Evolutionary conservation across 2,329 filamentous ascomycete species (phyloP).

Genomic region (Didymella sp.): DNA sequence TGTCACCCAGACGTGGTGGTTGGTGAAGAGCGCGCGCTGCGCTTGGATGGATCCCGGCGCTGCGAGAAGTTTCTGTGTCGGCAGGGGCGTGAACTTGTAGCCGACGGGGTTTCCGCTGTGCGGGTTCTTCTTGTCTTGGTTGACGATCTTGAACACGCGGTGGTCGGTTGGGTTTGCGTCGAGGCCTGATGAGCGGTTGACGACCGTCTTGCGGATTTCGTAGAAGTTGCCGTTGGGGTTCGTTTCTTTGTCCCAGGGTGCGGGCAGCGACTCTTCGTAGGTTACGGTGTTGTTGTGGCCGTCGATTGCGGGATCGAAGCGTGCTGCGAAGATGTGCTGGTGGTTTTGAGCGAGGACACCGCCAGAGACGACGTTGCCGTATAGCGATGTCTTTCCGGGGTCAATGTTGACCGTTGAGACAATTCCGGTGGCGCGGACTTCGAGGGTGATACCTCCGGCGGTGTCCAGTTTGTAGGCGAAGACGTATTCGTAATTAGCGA

Average conservation of each 20-base stretch:
- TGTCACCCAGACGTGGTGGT: slow-evolving; percentile 63
- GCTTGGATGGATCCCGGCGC: slow-evolving; percentile 54
- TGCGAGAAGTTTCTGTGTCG: slow-evolving; percentile 60
- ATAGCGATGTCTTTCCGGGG: slow-evolving; percentile 60
- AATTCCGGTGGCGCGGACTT: slow-evolving; percentile 71
- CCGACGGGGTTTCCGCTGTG: slow-evolving; percentile 55
- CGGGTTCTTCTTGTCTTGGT: slow-evolving; percentile 55
- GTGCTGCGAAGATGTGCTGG: slow-evolving; percentile 68
- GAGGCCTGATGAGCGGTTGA: slow-evolving; percentile 57
- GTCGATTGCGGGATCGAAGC: slow-evolving; percentile 70
- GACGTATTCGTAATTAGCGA: slow-evolving; percentile 75
- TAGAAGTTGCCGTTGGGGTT: slow-evolving; percentile 71
- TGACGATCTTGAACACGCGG: slow-evolving; percentile 62
- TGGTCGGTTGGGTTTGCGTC: slow-evolving; percentile 64
- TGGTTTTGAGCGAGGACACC: slow-evolving; percentile 73
- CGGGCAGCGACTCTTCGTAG: slow-evolving; percentile 61
- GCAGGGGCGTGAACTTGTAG: slow-evolving; percentile 58
- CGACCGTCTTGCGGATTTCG: slow-evolving; percentile 57
- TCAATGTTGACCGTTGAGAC: slow-evolving; percentile 68
- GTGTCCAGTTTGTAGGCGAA: slow-evolving; percentile 71
- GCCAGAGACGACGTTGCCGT: slow-evolving; percentile 68
- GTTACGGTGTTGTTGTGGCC: slow-evolving; percentile 61
- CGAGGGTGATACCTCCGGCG: slow-evolving; percentile 66
- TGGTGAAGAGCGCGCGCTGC: slow-evolving; percentile 57
- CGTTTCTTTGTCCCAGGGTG: slow-evolving; percentile 58